These are phyloP conservation scores for Chamaecyparis obtusa DNA, from an alignment of 75 land plant species.

Conservation along the genomic window DNA sequence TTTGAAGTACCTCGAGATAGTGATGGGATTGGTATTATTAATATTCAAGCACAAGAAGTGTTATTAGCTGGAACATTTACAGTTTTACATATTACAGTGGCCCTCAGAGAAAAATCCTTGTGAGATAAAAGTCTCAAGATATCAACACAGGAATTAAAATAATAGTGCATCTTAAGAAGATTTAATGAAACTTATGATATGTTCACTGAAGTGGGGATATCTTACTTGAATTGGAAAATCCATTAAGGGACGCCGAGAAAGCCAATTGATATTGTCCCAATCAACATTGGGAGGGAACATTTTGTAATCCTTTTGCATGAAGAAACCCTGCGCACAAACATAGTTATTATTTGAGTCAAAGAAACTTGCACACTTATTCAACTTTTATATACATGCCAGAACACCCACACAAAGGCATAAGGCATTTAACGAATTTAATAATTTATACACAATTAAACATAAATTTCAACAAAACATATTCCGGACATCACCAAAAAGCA, in stretches of 20 bases:
- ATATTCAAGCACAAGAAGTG: no score
- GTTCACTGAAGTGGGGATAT: background rate
- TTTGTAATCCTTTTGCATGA: conserved; percentile 97
- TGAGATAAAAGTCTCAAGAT: background rate
- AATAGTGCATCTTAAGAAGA: background rate
- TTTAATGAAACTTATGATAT: background rate
- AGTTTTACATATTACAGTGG: no score
- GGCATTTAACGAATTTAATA: background rate
- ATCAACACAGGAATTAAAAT: background rate
- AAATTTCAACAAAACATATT: background rate
- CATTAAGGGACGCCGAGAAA: conserved; percentile 83
- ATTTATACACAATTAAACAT: background rate
- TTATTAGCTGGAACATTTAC: no score
- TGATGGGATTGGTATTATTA: no score
- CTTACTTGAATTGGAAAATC: conserved; percentile 94
- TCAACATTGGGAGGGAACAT: conserved; percentile 97
- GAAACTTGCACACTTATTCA: background rate
- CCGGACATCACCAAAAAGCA: background rate
- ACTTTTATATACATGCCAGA: background rate
- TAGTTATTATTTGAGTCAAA: background rate
- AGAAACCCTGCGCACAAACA: conserved; percentile 74
- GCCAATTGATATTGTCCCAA: conserved; percentile 93
- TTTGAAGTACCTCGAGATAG: no score
- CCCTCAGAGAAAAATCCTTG: background rate
- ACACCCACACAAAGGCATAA: background rate